These are phyloP conservation scores for Liquidambar formosana DNA, from an alignment of 164 flowering plant genomes.

Conservation along the genomic window DNA sequence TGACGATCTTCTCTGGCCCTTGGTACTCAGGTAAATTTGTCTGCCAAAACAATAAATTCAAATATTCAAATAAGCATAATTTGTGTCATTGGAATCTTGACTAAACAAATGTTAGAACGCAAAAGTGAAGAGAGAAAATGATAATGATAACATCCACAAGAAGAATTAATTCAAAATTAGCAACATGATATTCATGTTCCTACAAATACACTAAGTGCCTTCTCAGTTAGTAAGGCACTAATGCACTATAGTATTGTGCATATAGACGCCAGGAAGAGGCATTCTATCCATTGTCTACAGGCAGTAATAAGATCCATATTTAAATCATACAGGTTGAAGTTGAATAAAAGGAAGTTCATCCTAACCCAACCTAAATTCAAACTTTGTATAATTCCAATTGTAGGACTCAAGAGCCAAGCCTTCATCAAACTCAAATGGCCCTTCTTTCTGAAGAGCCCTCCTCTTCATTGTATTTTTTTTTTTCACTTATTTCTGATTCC, in stretches of 20 bases:
- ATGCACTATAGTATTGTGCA: too few species aligned
- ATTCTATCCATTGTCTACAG: not conserved
- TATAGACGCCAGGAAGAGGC: not conserved
- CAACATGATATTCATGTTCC: not conserved
- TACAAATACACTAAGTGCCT: not conserved
- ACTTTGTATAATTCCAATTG: not conserved
- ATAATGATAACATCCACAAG: not conserved
- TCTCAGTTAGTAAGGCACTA: too few species aligned
- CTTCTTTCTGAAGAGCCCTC: too few species aligned
- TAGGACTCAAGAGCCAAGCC: not conserved
- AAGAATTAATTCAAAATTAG: not conserved
- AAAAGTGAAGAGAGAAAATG: not conserved
- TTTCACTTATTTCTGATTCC: not conserved
- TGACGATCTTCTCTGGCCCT: conserved; percentile 94
- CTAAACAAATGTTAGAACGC: not conserved
- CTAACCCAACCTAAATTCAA: not conserved
- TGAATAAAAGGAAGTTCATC: conserved; percentile 1
- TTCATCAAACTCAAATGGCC: not conserved
- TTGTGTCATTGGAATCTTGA: not conserved
- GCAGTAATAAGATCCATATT: not conserved
- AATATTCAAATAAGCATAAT: not conserved
- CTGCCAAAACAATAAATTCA: conserved; percentile 40
- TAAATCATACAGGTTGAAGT: not conserved
- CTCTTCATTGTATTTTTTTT: not conserved
- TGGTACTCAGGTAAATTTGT: conserved; percentile 91